Base-by-base conservation (phyloP, 176 grass and related monocot species). In the Hordeum vulgare region DNA sequence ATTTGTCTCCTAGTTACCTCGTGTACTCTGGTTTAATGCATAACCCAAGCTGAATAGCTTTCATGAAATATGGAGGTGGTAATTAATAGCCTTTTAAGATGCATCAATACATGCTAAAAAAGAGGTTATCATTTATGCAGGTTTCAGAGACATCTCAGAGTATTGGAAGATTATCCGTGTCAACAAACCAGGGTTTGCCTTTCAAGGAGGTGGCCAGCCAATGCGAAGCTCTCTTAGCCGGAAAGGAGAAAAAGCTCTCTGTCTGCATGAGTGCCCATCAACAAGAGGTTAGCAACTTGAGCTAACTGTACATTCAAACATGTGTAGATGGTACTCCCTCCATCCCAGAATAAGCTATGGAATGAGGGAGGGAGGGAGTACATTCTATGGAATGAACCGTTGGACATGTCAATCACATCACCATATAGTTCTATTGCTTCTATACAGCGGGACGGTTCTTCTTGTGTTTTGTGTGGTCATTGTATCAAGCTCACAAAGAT, bases 171-270 rank as follows among this genome's bases (percentile, higher is more conserved):
- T 41, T 87, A 34, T 98, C 96, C 4, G 87, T 81, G 9, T 91
- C 96, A 66, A 92, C 82, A 80, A 95, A 87, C 51, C 57, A 85
- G 17, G 70, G 90, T 86, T 51, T 96, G 59, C 89, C 96, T 81
- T 98, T 94, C 49, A 84, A 86, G 56, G 87, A 94, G 53, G 82
- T 95, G 84, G 87, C 93, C 45, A 72, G 68, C 68, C 89, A 95
- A 71, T 95, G 96, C 11, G 96, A 98, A 85, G 88, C 80, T 72
- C 83, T 95, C 85, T 81, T 81, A 18, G 63, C 81, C 2, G 93
- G 85, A 66, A 98, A 98, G 71, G 89, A 96, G 60, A 81, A 94
- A 93, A 98, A 87, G 54, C 42, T 94, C 56, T 89, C 91, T 60
- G 78, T 82, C 66, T 95, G 89, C 37, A 90, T 90, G 83, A 86